Conservation (phyloP, 2,329 filamentous ascomycete species). For the Zymoseptoria tritici region DNA sequence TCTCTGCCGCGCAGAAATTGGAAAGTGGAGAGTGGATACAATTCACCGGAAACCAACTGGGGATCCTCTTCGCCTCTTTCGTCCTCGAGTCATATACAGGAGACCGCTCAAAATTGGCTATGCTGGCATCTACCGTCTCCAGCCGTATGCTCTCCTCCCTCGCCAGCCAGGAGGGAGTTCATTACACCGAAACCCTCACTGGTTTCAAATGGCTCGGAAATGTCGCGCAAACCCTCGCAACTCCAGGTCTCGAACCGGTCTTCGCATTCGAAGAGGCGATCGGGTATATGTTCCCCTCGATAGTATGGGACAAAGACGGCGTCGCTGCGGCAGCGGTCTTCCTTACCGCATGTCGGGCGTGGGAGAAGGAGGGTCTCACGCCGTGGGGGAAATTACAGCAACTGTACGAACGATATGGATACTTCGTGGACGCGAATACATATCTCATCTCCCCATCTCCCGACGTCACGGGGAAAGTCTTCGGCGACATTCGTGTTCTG, state of each 20-base stretch:
- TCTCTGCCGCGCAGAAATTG: constrained; percentile 55
- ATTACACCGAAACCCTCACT: constrained; percentile 55
- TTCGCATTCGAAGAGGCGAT: constrained; percentile 61
- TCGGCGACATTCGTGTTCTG: constrained; percentile 45
- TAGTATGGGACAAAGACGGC: constrained; percentile 59
- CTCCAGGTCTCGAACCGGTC: constrained; percentile 43
- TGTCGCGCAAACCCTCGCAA: constrained; percentile 46
- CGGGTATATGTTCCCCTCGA: constrained; percentile 57
- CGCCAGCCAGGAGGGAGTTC: constrained; percentile 48
- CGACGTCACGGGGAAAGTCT: constrained; percentile 46
- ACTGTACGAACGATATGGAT: constrained; percentile 51
- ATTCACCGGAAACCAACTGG: constrained; percentile 59
- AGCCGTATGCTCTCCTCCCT: constrained; percentile 55
- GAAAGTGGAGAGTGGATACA: constrained; percentile 51
- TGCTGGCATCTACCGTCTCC: constrained; percentile 58
- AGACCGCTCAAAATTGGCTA: constrained; percentile 39
- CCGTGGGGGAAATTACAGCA: constrained; percentile 50
- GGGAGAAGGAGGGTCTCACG: constrained; percentile 47
- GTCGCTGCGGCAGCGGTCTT: constrained; percentile 55
- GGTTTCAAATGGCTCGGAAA: constrained; percentile 65
- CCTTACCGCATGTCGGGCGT: constrained; percentile 47
- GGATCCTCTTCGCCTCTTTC: constrained; percentile 52
- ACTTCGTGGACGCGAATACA: constrained; percentile 56
- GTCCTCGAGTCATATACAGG: constrained; percentile 44
- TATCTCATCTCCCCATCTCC: constrained; percentile 55